Percentiles rank a stretch among this genome's conserved stretches.
Evolutionary conservation across 441 rosid genomes (phyloP).

Genomic region (Corymbia calophylla): DNA sequence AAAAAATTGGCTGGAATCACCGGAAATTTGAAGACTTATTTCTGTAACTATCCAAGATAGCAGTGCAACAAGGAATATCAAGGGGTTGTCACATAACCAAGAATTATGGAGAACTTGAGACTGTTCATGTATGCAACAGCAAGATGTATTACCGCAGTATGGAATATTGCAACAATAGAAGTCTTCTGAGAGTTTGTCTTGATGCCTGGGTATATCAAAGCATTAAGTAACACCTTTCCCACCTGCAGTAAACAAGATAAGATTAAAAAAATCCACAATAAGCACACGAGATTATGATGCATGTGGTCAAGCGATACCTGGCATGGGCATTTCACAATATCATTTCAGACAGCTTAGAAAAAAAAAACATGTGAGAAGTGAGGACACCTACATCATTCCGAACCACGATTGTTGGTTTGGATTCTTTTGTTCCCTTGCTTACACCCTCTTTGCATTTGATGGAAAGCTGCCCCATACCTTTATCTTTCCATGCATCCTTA

Average conservation of each 20-base stretch:
- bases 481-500: slow-evolving; percentile 90
- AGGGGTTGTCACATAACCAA: background rate
- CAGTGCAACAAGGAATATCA: background rate
- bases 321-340: background rate
- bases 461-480: slow-evolving; percentile 83
- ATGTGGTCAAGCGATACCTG: background rate
- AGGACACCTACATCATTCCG: slow-evolving; percentile 71
- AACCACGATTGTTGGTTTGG: slow-evolving; percentile 76
- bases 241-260: slow-evolving; percentile 34
- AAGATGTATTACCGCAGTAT: slow-evolving; percentile 55
- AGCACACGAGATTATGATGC: background rate
- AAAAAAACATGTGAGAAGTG: background rate
- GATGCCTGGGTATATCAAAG: slow-evolving; percentile 81
- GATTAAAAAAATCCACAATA: background rate
- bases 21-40: background rate
- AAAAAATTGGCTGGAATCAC: background rate
- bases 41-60: background rate
- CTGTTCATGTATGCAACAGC: background rate
- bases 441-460: slow-evolving; percentile 84
- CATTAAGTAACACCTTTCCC: slow-evolving; percentile 84
- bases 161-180: slow-evolving; percentile 86
- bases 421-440: slow-evolving; percentile 79
- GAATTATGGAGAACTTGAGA: background rate
- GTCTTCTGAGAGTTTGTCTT: slow-evolving; percentile 73
- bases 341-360: background rate